Evolutionary conservation across 2,329 filamentous ascomycete species (phyloP).

Genomic region (Arthrinium puccinioides): DNA sequence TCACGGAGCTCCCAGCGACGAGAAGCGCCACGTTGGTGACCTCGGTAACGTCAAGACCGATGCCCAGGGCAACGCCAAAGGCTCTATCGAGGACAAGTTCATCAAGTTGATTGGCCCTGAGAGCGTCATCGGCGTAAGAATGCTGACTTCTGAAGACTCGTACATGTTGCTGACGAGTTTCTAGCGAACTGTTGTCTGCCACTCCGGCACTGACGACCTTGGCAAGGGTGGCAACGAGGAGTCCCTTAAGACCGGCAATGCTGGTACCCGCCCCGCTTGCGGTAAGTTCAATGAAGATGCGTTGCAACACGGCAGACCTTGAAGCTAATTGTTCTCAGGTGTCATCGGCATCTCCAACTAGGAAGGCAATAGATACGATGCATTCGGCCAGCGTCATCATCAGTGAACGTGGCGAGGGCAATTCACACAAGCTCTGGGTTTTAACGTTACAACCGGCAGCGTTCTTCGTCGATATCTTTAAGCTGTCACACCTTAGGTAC

Average conservation of each 20-base stretch:
- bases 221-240: conserved; percentile 88
- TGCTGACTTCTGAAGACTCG: not conserved
- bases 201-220: conserved; percentile 93
- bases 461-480: no score
- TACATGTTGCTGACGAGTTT: conserved; percentile 13
- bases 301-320: no score
- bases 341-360: conserved; percentile 85
- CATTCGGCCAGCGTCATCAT: no score
- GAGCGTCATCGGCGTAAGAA: conserved; percentile 81
- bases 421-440: no score
- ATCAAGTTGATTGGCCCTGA: conserved; percentile 95
- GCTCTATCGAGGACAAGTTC: conserved; percentile 69
- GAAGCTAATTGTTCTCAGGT: conserved; percentile 36
- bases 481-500: no score
- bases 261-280: conserved; percentile 87
- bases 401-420: no score
- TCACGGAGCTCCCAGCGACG: conserved; percentile 56
- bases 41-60: conserved; percentile 97
- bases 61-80: conserved; percentile 81
- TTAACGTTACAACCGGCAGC: no score
- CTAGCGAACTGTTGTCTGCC: conserved; percentile 88
- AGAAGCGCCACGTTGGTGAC: conserved; percentile 90
- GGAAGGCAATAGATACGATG: no score
- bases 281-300: conserved; percentile 50
- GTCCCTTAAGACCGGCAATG: conserved; percentile 98